phyloP scores from a whole-genome alignment of 257 asterid species.

The Solanum microdontum region DNA sequence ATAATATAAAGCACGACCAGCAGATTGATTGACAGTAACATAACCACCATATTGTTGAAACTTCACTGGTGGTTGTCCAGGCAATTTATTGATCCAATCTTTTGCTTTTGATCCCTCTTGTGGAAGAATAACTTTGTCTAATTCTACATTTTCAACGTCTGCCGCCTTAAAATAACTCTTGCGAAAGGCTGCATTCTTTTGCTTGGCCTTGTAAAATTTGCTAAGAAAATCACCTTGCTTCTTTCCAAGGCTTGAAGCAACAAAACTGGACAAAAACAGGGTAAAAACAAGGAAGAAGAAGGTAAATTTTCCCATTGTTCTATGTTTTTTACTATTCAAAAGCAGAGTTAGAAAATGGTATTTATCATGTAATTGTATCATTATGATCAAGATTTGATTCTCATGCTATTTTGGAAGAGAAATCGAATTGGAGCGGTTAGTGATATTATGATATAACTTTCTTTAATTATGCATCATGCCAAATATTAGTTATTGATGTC shows the following conservation, averaged over 20 bases:
- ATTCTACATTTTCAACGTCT: not conserved
- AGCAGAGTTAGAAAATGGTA: not conserved
- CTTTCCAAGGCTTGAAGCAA: not conserved
- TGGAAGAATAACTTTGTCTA: not conserved
- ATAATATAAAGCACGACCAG: conserved; percentile 38
- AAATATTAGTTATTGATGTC: not conserved
- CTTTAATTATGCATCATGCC: not conserved
- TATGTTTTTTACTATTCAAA: not conserved
- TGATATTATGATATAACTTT: not conserved
- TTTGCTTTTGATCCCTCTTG: conserved; percentile 32
- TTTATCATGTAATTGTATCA: not conserved
- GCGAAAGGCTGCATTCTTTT: not conserved
- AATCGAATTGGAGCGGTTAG: not conserved
- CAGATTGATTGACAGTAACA: conserved; percentile 26
- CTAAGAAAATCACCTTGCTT: not conserved
- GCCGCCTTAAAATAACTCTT: not conserved
- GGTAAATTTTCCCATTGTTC: not conserved
- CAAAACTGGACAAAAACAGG: not conserved
- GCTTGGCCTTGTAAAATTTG: not conserved
- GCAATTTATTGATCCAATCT: conserved; percentile 24
- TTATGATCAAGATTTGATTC: not conserved
- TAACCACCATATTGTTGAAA: conserved; percentile 44
- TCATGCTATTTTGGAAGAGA: not conserved
- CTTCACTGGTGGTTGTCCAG: conserved; percentile 41
- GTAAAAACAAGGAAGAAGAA: not conserved